Evolutionary conservation across 441 rosid genomes (phyloP).

Genomic region (Jatropha multifida): DNA sequence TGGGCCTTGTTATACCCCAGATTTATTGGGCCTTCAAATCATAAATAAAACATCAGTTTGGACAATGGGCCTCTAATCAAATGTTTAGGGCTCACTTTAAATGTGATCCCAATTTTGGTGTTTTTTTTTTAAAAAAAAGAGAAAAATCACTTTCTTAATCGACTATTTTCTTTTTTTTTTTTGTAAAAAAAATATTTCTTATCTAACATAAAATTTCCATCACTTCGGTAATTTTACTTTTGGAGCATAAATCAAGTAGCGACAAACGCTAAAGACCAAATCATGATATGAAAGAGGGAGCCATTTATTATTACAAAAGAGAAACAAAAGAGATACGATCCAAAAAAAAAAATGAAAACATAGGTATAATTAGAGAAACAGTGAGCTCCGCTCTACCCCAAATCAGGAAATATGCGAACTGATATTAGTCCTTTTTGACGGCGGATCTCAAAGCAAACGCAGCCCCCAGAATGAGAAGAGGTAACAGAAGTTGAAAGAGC

Average conservation of each 20-base stretch:
- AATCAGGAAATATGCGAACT: too few relatives aligned
- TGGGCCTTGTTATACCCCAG: too few relatives aligned
- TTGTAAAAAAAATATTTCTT: too few relatives aligned
- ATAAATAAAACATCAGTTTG: neutral
- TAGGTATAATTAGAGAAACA: too few relatives aligned
- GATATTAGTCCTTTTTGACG: neutral
- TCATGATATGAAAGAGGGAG: neutral
- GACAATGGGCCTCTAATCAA: neutral
- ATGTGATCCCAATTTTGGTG: too few relatives aligned
- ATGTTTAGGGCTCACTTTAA: neutral
- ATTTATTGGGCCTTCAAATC: too few relatives aligned
- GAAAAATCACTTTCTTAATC: too few relatives aligned
- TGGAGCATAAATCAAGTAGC: too few relatives aligned
- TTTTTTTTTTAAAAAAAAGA: too few relatives aligned
- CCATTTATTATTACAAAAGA: constrained; percentile 3
- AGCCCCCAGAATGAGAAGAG: constrained; percentile 1
- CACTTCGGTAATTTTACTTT: too few relatives aligned
- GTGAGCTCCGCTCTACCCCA: neutral
- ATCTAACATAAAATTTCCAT: too few relatives aligned
- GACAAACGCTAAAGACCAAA: neutral
- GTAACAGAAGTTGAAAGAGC: constrained; percentile 17
- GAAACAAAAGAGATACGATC: neutral
- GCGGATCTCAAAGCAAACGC: constrained; percentile 5
- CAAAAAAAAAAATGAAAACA: neutral
- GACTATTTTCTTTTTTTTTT: too few relatives aligned